Base-by-base conservation (phyloP, 805 yeast species). In the Candida morakotiae region DNA sequence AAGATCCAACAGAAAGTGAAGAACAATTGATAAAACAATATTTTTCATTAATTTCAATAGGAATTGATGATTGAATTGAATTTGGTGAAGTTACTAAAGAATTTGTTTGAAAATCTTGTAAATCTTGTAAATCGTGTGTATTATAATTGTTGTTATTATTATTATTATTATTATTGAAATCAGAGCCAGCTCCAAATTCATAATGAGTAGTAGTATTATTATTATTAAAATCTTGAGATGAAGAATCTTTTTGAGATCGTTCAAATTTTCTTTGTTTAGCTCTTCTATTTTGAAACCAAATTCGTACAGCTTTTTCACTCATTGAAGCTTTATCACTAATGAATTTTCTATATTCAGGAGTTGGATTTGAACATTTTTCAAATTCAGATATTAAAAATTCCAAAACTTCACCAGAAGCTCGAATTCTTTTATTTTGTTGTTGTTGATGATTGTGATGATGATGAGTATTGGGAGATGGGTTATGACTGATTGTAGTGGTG, bases 201-300 rank as follows among this genome's bases (percentile, higher is more conserved):
- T 9, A n/a, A 4, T n/a, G 5, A 15, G 31, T 18, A n/a, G 26
- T 28, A 6, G n/a, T 18, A 14, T 11, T 22, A 7, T 7, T 16
- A 10, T 20, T 13, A 9, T 18, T 19, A 14, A 14, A 18, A 11
- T 14, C 8, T 7, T 18, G 4, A 7, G 27, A 10, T 20, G 29
- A 4, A 5, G 11, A 13, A 17, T 19, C 28, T 14, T 48, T 41
- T 52, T 56, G 62, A 56, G 71, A 60, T 40, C 80, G 71, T 48
- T 79, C 84, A 50, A 75, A 58, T 58, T 83, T 83, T 51, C 88
- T 70, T 30, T 79, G 71, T 55, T 84, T 85, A 15, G 93, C 93
- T 44, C 97, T 65, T 49, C 89, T 67, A 55, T 87, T 87, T 58
- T 88, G 97, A 52, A 87, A 88, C 96, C 96, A 88, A 29, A 88